Evolutionary conservation across 2,329 filamentous ascomycete species (phyloP), one percentile per base, ranked within the genome.

Genomic region (Xylaria polymorpha): DNA sequence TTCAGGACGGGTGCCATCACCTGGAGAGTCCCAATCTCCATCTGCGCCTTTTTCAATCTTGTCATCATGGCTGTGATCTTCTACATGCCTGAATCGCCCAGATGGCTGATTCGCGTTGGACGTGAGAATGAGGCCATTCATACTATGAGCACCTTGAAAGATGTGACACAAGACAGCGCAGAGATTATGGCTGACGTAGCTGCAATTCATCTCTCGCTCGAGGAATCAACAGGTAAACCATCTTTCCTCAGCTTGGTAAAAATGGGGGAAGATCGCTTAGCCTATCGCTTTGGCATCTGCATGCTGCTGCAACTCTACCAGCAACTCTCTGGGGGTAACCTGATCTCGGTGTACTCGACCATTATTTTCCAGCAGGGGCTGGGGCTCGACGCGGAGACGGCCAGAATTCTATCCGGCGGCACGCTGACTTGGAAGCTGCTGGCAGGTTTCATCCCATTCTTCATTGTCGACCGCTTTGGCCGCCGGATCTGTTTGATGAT

Each of bases 401-500:
- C 82, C 15, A 78, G 80, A 18, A 76, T 83, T 56, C 79, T 86
- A 7, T 80, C 83, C 5, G 82, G 35, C 8, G 35, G 35, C 4
- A 12, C 35, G 10, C 35, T 37, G 1, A 37, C 35, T 12, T 37
- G 35, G 35, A 87, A 88, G 74, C 86, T 87, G 73, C 66, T 74
- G 4, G 72, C 73, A 32, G 74, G 73, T 4, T 76, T 85, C 74
- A 75, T 85, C 43, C 81, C 83, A 50, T 84, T 86, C 74, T 80
- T 84, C 72, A 81, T 82, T 64, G 84, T 86, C 68, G 85, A 86
- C 71, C 81, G 84, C 3, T 82, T 85, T 50, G 85, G 85, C 4
- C 82, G 84, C 9, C 81, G 84, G 12, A 81, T 80, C 60, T 79
- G 86, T 29, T 86, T 87, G 80, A 85, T 87, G 64, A 77, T 86